These are phyloP conservation scores for Arthrobotrys conoides DNA, from an alignment of 2,329 filamentous ascomycete species.

Conservation along the genomic window DNA sequence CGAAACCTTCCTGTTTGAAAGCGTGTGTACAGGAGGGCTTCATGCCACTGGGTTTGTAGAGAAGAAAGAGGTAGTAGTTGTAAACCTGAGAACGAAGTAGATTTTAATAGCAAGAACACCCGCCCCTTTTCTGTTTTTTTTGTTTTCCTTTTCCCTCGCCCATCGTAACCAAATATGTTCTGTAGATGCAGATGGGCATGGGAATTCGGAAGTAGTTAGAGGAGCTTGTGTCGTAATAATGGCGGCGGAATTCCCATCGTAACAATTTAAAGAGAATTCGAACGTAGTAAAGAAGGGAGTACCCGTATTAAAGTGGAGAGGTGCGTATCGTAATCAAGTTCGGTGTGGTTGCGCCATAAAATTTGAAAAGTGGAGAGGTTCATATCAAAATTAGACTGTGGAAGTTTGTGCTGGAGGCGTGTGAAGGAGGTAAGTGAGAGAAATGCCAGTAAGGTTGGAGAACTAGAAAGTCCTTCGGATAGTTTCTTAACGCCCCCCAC, in stretches of 20 bases:
- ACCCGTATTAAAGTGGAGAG: not conserved
- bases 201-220: not conserved
- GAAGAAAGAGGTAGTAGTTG: not conserved
- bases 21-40: not conserved
- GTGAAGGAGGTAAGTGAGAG: not conserved
- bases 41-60: not conserved
- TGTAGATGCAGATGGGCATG: not conserved
- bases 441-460: not conserved
- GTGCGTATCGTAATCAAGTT: not conserved
- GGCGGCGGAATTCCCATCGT: not conserved
- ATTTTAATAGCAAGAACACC: not conserved
- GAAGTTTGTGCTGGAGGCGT: not conserved
- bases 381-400: not conserved
- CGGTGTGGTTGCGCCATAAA: not conserved
- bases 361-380: not conserved
- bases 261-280: not conserved
- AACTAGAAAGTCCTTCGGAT: not conserved
- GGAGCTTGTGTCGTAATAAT: conserved; percentile 1
- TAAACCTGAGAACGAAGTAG: not conserved
- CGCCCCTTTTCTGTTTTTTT: conserved; percentile 15
- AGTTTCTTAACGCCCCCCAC: not conserved
- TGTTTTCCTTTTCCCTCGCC: not conserved
- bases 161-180: not conserved
- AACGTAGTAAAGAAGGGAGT: not conserved
- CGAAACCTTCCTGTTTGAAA: not conserved